A percentile compares a stretch with the other conserved stretches of the same genome.
Conservation (phyloP, 371 early-diverging fungal genomes). For the Actinomortierella wolfii region DNA sequence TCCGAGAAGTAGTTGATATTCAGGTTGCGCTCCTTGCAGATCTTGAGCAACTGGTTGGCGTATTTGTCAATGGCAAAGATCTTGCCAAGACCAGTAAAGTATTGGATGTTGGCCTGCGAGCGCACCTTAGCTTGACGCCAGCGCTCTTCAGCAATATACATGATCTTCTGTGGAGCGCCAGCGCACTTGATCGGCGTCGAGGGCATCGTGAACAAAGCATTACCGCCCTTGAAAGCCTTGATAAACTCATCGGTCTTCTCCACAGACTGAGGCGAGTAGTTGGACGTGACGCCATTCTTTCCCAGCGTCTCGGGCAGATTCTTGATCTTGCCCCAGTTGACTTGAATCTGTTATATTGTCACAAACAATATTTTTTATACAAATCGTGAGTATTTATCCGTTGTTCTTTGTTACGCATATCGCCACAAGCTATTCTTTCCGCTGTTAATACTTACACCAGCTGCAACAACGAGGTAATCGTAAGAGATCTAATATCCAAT, state of each 20-base stretch:
- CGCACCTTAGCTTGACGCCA: constrained; percentile 76
- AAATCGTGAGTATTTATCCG: neutral
- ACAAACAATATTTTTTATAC: neutral
- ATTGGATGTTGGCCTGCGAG: constrained; percentile 69
- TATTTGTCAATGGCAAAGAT: constrained; percentile 91
- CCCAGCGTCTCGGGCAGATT: constrained; percentile 79
- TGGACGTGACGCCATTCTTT: constrained; percentile 83
- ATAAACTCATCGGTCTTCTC: constrained; percentile 78
- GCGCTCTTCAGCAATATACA: constrained; percentile 85
- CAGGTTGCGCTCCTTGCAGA: constrained; percentile 75
- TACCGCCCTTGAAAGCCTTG: constrained; percentile 77
- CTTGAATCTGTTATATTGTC: constrained; percentile 54
- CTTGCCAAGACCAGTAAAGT: constrained; percentile 80
- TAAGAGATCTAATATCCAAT: constrained; percentile 56
- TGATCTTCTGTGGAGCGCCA: constrained; percentile 92
- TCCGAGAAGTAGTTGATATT: constrained; percentile 73
- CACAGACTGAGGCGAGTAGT: constrained; percentile 79
- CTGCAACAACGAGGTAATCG: constrained; percentile 88
- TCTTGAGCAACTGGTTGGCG: constrained; percentile 67
- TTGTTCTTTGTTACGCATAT: neutral
- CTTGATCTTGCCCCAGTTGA: constrained; percentile 79
- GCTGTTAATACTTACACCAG: constrained; percentile 59
- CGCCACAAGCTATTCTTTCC: neutral
- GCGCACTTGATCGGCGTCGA: constrained; percentile 90
- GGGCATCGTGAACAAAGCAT: constrained; percentile 91